Evolutionary conservation across 306 rosid genomes (phyloP).

Genomic region (Citrullus amarus): DNA sequence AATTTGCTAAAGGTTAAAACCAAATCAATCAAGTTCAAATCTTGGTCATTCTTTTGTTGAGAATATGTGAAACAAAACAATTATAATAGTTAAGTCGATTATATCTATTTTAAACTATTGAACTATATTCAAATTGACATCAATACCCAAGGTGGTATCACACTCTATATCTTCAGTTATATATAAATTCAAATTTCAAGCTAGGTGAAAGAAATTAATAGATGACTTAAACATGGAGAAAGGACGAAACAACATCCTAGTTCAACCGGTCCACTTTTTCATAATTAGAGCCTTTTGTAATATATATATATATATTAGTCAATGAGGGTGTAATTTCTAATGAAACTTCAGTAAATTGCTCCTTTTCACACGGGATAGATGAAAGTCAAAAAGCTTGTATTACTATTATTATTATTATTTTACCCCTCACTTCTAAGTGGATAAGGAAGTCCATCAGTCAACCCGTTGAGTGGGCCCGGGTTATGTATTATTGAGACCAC

Average conservation of each 20-base stretch:
- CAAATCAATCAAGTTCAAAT: not conserved
- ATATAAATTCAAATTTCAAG: not conserved
- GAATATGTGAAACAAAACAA: not conserved
- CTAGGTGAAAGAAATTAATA: not conserved
- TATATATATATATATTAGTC: not conserved
- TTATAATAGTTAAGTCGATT: too few species aligned
- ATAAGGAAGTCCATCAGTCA: not conserved
- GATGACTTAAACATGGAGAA: not conserved
- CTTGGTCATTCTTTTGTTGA: not conserved
- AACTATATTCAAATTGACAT: too few species aligned
- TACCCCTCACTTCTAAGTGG: not conserved
- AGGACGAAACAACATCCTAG: not conserved
- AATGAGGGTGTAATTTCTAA: not conserved
- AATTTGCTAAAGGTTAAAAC: not conserved
- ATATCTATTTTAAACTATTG: too few species aligned
- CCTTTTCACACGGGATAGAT: not conserved
- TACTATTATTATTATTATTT: too few species aligned
- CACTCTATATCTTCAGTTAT: not conserved
- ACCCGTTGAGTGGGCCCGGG: conserved; percentile 19
- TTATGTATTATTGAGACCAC: conserved; percentile 40
- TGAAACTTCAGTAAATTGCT: not conserved
- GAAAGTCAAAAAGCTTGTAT: not conserved
- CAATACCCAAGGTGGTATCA: too few species aligned
- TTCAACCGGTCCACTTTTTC: not conserved
- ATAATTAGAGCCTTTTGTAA: not conserved